Evolutionary conservation across 768 basidiomycete species (phyloP).

Genomic region (Trametes sanguinea): DNA sequence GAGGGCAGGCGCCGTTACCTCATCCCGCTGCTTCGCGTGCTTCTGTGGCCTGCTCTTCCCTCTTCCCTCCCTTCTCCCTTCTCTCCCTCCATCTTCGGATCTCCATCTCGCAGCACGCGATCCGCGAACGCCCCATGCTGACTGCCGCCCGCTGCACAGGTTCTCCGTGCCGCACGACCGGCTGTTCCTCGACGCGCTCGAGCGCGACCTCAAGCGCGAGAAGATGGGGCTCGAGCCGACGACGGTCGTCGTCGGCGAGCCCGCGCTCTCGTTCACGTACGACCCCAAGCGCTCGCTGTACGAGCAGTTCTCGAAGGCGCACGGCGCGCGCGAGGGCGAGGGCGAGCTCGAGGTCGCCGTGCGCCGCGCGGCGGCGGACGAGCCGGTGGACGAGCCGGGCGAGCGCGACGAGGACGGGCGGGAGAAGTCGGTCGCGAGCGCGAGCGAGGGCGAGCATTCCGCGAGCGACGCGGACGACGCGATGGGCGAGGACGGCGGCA

Average conservation of each 20-base stretch:
- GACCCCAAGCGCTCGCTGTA: constrained; percentile 84
- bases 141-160: constrained; percentile 47
- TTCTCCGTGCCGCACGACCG: constrained; percentile 97
- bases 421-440: neutral
- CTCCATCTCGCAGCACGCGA: constrained; percentile 35
- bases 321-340: constrained; percentile 38
- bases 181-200: constrained; percentile 94
- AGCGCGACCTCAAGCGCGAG: constrained; percentile 94
- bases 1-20: neutral
- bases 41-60: neutral
- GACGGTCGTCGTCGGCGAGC: constrained; percentile 74
- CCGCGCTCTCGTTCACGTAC: constrained; percentile 85
- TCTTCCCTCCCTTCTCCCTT: neutral
- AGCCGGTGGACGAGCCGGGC: constrained; percentile 11
- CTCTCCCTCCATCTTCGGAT: neutral
- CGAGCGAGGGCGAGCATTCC: constrained; percentile 22
- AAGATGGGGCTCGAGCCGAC: constrained; percentile 89
- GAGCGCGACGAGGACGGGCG: neutral
- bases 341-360: constrained; percentile 37
- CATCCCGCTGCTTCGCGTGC: neutral
- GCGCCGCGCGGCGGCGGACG: constrained; percentile 29
- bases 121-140: neutral
- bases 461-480: constrained; percentile 26
- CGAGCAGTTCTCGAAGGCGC: constrained; percentile 75
- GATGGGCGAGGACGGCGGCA: constrained; percentile 20